A percentile compares a stretch with the other conserved stretches of the same genome.
Evolutionary conservation across 2,329 filamentous ascomycete species (phyloP).

Genomic region (Corinectria fuckeliana): DNA sequence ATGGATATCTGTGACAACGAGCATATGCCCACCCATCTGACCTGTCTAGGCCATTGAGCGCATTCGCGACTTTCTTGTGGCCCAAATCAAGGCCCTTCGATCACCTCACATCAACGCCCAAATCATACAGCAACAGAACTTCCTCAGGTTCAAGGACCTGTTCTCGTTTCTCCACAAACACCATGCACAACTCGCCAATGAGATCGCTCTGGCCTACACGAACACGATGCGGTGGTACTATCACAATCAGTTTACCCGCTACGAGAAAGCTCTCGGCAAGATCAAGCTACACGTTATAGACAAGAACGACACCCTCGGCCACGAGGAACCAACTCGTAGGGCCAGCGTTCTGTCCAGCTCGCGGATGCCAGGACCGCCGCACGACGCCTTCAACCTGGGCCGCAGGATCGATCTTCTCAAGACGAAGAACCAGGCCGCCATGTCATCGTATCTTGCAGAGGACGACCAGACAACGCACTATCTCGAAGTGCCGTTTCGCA

Average conservation of each 20-base stretch:
- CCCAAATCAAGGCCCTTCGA: constrained; percentile 90
- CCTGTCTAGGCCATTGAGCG: constrained; percentile 77
- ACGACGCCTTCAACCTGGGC: constrained; percentile 90
- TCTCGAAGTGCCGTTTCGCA: constrained; percentile 87
- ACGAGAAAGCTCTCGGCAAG: constrained; percentile 82
- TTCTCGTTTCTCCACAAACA: constrained; percentile 85
- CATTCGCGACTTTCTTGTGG: constrained; percentile 91
- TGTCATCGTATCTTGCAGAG: constrained; percentile 89
- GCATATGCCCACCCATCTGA: constrained; percentile 8
- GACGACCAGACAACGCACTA: constrained; percentile 88
- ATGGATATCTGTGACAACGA: constrained; percentile 23
- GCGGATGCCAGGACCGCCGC: constrained; percentile 60
- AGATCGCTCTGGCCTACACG: constrained; percentile 92
- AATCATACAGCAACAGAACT: constrained; percentile 92
- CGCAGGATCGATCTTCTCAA: constrained; percentile 84
- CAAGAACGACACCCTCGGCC: constrained; percentile 81
- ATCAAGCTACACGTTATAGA: constrained; percentile 84
- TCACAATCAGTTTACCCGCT: constrained; percentile 86
- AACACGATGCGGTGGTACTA: constrained; percentile 99
- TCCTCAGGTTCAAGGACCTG: constrained; percentile 86
- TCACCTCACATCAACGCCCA: constrained; percentile 98
- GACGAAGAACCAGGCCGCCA: constrained; percentile 73
- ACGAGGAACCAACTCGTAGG: constrained; percentile 75
- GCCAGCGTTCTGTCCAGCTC: constrained; percentile 61
- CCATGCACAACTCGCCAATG: constrained; percentile 82